Evolutionary conservation across 1,284 basidiomycete species (phyloP).

Genomic region (Boletus mariae): DNA sequence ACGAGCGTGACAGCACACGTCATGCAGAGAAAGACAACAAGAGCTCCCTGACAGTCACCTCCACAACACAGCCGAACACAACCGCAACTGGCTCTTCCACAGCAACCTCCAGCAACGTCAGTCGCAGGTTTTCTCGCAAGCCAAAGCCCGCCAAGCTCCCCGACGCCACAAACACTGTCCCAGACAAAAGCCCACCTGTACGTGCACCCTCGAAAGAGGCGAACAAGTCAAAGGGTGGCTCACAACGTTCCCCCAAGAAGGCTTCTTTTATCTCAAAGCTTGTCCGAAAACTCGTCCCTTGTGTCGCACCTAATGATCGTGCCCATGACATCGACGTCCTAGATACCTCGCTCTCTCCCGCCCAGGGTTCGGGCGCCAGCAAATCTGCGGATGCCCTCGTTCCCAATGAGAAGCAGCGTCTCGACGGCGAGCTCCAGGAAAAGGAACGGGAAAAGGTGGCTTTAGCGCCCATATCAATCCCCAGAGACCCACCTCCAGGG

Average conservation of each 20-base stretch:
- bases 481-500: slow-evolving; percentile 22
- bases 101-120: slow-evolving; percentile 16
- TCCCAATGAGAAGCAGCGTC: slow-evolving; percentile 25
- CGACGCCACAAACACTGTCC: slow-evolving; percentile 14
- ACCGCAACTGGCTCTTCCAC: slow-evolving; percentile 26
- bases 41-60: slow-evolving; percentile 41
- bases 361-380: slow-evolving; percentile 14
- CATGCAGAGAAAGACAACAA: slow-evolving; percentile 41
- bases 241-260: slow-evolving; percentile 37
- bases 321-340: slow-evolving; percentile 36
- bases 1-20: slow-evolving; percentile 33
- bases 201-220: slow-evolving; percentile 33
- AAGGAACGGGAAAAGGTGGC: slow-evolving; percentile 28
- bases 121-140: slow-evolving; percentile 34
- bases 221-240: slow-evolving; percentile 36
- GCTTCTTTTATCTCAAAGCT: slow-evolving; percentile 45
- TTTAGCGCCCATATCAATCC: slow-evolving; percentile 17
- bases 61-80: slow-evolving; percentile 33
- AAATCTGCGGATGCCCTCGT: slow-evolving; percentile 16
- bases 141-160: slow-evolving; percentile 23
- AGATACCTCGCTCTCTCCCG: slow-evolving; percentile 1
- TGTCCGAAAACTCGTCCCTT: slow-evolving; percentile 48
- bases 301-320: slow-evolving; percentile 40
- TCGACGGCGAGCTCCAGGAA: slow-evolving; percentile 26
- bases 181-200: slow-evolving; percentile 33